These are phyloP conservation scores for Populus hybrid DNA, from an alignment of 441 rosid species.

Conservation along the genomic window DNA sequence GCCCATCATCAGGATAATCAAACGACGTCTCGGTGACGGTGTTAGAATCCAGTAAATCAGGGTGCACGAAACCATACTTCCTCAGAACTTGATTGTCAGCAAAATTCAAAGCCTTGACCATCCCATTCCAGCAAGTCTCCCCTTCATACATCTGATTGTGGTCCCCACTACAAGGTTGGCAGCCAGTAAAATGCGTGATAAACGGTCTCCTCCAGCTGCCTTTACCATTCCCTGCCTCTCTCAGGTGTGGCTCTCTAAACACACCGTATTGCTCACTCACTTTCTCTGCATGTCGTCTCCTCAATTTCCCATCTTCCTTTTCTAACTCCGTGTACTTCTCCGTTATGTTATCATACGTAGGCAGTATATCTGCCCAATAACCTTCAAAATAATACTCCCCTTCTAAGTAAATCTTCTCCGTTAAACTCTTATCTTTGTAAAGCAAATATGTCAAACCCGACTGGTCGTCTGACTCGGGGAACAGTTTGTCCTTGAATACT, in stretches of 20 bases:
- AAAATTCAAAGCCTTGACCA: slow-evolving; percentile 73
- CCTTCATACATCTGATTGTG: slow-evolving; percentile 57
- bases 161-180: slow-evolving; percentile 85
- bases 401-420: slow-evolving; percentile 67
- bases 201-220: slow-evolving; percentile 74
- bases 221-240: slow-evolving; percentile 47
- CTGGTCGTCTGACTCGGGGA: slow-evolving; percentile 79
- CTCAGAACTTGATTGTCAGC: slow-evolving; percentile 85
- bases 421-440: slow-evolving; percentile 45
- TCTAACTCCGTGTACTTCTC: slow-evolving; percentile 57
- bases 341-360: slow-evolving; percentile 50
- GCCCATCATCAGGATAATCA: slow-evolving; percentile 60
- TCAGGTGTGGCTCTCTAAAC: slow-evolving; percentile 50
- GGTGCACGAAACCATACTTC: slow-evolving; percentile 43
- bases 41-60: slow-evolving; percentile 49
- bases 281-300: slow-evolving; percentile 85
- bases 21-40: slow-evolving; percentile 53
- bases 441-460: slow-evolving; percentile 70
- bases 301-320: slow-evolving; percentile 34
- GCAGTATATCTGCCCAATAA: slow-evolving; percentile 72
- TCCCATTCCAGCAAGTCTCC: slow-evolving; percentile 65
- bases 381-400: slow-evolving; percentile 71
- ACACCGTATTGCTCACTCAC: slow-evolving; percentile 73
- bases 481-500: slow-evolving; percentile 70
- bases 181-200: slow-evolving; percentile 87